Evolutionary conservation across 1,284 basidiomycete genomes (phyloP), one percentile per base, ranked within the genome.

Genomic region (Fomitopsis betulina): DNA sequence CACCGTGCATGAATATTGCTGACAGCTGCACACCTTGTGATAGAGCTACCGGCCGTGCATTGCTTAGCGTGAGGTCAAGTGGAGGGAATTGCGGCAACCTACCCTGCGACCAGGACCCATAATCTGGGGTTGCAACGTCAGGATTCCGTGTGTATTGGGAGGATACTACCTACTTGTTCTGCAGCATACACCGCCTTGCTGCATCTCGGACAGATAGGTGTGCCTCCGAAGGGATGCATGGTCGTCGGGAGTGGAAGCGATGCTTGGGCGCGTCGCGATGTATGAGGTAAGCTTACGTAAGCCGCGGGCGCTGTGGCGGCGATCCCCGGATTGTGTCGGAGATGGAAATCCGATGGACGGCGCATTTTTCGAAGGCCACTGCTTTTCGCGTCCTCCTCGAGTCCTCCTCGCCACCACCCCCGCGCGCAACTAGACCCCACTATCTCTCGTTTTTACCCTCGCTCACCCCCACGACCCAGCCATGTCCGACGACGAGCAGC

Each of bases 401-500:
- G 30, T 61, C 59, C 56, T 60, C 58, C 50, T 60, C 64, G 47
- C 51, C 13, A 5, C 23, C 42, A 23, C 21, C 45, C 45, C 35
- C 13, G 45, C 64, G 51, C 54, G 38, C 60, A 57, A 23, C 7
- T 64, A 64, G 62, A 63, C 62, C 55, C 54, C 52, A 51, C 47
- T 53, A n/a, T 57, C 56, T 53, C 43, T 45, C 53, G 23, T 55
- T 60, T 55, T 52, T 56, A 37, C 25, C 45, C 59, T 52, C 58
- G 58, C 63, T 60, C 62, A 56, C 58, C 50, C 57, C 62, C 58
- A 66, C 65, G 59, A 62, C 60, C 53, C 58, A 68, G 82, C 75
- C 79, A 94, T 93, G 91, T 90, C 90, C 72, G 93, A 96, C 83
- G 88, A 93, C 76, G 93, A 96, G 80, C 73, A 83, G 72, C 92